Evolutionary conservation across 2,329 filamentous ascomycete genomes (phyloP).

Genomic region (Nemania sp.): DNA sequence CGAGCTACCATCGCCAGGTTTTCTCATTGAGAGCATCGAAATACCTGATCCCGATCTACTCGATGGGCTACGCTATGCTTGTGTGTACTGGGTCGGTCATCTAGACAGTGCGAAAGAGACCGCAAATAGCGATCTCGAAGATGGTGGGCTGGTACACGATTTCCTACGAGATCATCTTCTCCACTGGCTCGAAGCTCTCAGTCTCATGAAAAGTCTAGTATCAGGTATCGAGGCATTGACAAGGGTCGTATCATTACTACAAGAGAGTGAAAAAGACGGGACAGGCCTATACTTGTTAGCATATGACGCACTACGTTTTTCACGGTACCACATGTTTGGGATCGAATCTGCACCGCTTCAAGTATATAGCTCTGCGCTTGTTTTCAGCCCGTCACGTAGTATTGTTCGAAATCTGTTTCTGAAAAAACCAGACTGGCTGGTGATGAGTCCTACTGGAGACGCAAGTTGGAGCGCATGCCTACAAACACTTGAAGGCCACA

Average conservation of each 20-base stretch:
- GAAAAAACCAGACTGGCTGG: slow-evolving; percentile 21
- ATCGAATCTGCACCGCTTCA: slow-evolving; percentile 26
- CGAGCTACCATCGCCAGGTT: slow-evolving; percentile 31
- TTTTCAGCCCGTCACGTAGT: slow-evolving; percentile 22
- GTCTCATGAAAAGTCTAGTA: slow-evolving; percentile 33
- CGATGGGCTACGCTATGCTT: slow-evolving; percentile 37
- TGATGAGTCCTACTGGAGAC: not conserved
- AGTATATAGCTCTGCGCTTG: slow-evolving; percentile 22
- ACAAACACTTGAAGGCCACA: slow-evolving; percentile 2
- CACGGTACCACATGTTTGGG: not conserved
- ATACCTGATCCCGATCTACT: slow-evolving; percentile 35
- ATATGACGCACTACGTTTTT: slow-evolving; percentile 9
- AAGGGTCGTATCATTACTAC: slow-evolving; percentile 5
- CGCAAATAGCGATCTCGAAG: slow-evolving; percentile 6
- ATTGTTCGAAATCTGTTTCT: slow-evolving; percentile 19
- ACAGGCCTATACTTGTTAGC: slow-evolving; percentile 10
- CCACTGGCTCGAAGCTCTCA: slow-evolving; percentile 50
- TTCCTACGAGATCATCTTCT: slow-evolving; percentile 45
- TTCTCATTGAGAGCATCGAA: slow-evolving; percentile 29
- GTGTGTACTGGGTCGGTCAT: slow-evolving; percentile 43
- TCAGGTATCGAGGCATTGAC: slow-evolving; percentile 17
- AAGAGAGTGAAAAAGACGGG: not conserved
- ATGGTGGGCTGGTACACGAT: not conserved
- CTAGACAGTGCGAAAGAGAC: slow-evolving; percentile 30
- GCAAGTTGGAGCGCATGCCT: not conserved